A percentile compares a stretch with the other conserved stretches of the same genome.
phyloP scores from a whole-genome alignment of 163 green algal genomes.

The Picocystis sp. region DNA sequence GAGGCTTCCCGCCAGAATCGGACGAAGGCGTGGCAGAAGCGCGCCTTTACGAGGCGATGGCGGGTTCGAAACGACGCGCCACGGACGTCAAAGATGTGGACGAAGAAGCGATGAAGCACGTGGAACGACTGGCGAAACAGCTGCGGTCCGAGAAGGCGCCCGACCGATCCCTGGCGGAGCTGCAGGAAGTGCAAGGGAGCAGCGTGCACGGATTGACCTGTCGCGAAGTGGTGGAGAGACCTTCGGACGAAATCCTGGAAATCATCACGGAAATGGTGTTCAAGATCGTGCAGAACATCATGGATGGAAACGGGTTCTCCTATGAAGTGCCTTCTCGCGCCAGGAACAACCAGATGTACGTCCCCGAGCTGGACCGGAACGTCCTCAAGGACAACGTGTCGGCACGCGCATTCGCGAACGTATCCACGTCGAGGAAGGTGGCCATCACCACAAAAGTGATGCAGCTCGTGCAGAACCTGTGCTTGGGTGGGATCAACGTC shows the following conservation, averaged over 20 bases:
- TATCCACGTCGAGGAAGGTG: conserved; percentile 36
- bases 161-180: no score
- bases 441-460: conserved; percentile 72
- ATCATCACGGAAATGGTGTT: conserved; percentile 64
- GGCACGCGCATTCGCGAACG: conserved; percentile 56
- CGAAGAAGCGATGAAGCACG: no score
- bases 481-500: conserved; percentile 80
- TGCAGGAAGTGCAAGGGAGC: no score
- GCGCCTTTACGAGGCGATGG: no score
- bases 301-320: conserved; percentile 32
- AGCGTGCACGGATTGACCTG: no score
- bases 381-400: conserved; percentile 70
- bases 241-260: conserved; percentile 48
- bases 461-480: conserved; percentile 79
- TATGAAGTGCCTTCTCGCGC: conserved; percentile 55
- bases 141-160: no score
- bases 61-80: no score
- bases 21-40: no score
- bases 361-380: conserved; percentile 87
- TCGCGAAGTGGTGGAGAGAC: conserved; percentile 65
- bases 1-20: no score
- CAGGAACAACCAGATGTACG: conserved; percentile 71
- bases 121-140: no score
- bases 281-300: conserved; percentile 31
- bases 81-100: no score